Evolutionary conservation across 768 basidiomycete genomes (phyloP).

Genomic region (Tricholoma saponaceum): DNA sequence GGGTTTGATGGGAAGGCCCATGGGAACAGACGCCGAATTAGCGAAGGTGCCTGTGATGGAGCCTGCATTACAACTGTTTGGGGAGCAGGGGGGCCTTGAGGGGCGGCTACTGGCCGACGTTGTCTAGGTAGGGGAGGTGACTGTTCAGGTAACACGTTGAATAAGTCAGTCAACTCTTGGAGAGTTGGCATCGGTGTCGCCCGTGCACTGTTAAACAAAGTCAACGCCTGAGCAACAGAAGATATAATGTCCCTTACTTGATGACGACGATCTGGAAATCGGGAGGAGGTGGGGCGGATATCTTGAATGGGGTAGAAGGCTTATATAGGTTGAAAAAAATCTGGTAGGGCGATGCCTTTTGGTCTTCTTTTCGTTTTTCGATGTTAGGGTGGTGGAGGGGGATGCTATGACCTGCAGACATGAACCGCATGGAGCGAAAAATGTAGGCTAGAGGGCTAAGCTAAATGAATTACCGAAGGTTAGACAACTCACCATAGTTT

Average conservation of each 20-base stretch:
- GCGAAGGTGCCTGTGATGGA: slow-evolving; percentile 14
- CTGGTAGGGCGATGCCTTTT: slow-evolving; percentile 55
- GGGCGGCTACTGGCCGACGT: slow-evolving; percentile 20
- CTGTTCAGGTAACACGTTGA: slow-evolving; percentile 63
- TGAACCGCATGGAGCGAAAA: slow-evolving; percentile 66
- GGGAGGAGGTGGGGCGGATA: slow-evolving; percentile 69
- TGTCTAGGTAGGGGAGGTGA: slow-evolving; percentile 55
- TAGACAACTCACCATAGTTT: slow-evolving; percentile 43
- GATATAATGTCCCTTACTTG: slow-evolving; percentile 49
- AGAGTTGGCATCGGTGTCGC: slow-evolving; percentile 81
- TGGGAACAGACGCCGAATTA: slow-evolving; percentile 24
- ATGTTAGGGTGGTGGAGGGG: slow-evolving; percentile 36
- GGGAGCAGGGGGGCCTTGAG: slow-evolving; percentile 10
- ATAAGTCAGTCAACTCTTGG: slow-evolving; percentile 71
- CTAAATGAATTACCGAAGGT: background rate
- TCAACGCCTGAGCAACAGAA: background rate
- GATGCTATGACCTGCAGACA: slow-evolving; percentile 58
- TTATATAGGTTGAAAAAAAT: slow-evolving; percentile 92
- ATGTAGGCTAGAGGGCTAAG: slow-evolving; percentile 47
- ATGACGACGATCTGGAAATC: slow-evolving; percentile 87
- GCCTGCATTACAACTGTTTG: background rate
- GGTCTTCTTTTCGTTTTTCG: slow-evolving; percentile 13
- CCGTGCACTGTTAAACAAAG: slow-evolving; percentile 53
- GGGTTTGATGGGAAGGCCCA: slow-evolving; percentile 17
- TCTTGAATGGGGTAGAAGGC: slow-evolving; percentile 81